A percentile compares a stretch with the other conserved stretches of the same genome.
Evolutionary conservation across 495 filamentous ascomycete species (phyloP).

Genomic region (Hypoxylon cercidicola): DNA sequence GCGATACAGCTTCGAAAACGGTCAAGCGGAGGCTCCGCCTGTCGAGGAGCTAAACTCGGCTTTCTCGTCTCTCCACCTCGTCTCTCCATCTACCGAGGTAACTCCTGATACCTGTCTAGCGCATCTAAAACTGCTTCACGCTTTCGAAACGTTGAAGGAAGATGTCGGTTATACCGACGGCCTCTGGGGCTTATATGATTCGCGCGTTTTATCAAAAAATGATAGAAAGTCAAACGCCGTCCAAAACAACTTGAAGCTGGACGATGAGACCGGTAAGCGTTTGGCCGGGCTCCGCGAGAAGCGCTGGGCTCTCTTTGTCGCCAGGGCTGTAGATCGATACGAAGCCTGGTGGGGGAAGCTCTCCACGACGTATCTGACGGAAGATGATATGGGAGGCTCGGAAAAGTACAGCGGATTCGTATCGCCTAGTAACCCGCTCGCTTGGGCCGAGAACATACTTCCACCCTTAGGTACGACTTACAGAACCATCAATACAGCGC

Average conservation of each 20-base stretch:
- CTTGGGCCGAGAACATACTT: slow-evolving; percentile 48
- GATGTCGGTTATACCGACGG: slow-evolving; percentile 70
- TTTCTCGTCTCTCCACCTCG: slow-evolving; percentile 53
- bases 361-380: slow-evolving; percentile 43
- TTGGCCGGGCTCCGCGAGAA: slow-evolving; percentile 74
- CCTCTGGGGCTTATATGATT: slow-evolving; percentile 71
- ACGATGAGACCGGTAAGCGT: slow-evolving; percentile 38
- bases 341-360: slow-evolving; percentile 72
- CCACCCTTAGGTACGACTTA: slow-evolving; percentile 53
- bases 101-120: slow-evolving; percentile 67
- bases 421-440: slow-evolving; percentile 10
- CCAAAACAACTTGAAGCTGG: slow-evolving; percentile 28
- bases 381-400: slow-evolving; percentile 44
- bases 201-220: slow-evolving; percentile 45
- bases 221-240: slow-evolving; percentile 34
- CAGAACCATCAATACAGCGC: not conserved
- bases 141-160: slow-evolving; percentile 74
- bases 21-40: not conserved
- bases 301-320: slow-evolving; percentile 80
- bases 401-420: slow-evolving; percentile 42
- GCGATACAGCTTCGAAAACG: slow-evolving; percentile 28
- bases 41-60: slow-evolving; percentile 52
- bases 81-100: slow-evolving; percentile 38
- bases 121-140: slow-evolving; percentile 80
- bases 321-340: slow-evolving; percentile 79